These are phyloP conservation scores for Porogramme epimiltina DNA, from an alignment of 1,284 basidiomycete species.

Conservation along the genomic window DNA sequence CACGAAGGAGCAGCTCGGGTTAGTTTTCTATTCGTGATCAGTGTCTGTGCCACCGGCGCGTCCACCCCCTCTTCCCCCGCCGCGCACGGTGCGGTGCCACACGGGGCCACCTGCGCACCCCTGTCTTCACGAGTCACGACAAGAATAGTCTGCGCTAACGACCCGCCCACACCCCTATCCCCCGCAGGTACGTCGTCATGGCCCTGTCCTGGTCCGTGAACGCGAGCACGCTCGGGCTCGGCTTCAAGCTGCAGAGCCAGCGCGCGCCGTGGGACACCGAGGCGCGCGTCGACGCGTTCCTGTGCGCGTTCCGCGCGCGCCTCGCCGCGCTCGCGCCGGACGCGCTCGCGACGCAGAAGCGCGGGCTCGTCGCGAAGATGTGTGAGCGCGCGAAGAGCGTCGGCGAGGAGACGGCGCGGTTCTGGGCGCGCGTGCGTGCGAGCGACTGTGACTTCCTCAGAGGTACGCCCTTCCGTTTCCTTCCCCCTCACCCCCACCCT, in stretches of 20 bases:
- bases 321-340: slow-evolving; percentile 22
- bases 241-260: slow-evolving; percentile 31
- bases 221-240: slow-evolving; percentile 26
- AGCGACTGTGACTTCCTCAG: slow-evolving; percentile 31
- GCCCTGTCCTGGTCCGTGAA: slow-evolving; percentile 20
- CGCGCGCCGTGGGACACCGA: slow-evolving; percentile 28
- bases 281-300: slow-evolving; percentile 31
- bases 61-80: too few species aligned
- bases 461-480: slow-evolving; percentile 27
- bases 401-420: slow-evolving; percentile 28
- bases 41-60: background rate
- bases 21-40: background rate
- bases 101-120: too few species aligned
- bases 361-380: slow-evolving; percentile 29
- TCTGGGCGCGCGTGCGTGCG: slow-evolving; percentile 29
- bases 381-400: slow-evolving; percentile 32
- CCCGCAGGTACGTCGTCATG: slow-evolving; percentile 29
- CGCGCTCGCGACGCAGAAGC: slow-evolving; percentile 25
- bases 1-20: slow-evolving; percentile 35
- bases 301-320: slow-evolving; percentile 21
- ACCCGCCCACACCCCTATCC: too few species aligned
- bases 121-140: too few species aligned
- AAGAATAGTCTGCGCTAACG: too few species aligned
- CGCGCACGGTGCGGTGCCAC: background rate
- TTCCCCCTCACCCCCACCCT: too few species aligned